Evolutionary conservation across 1,139 yeast genomes (phyloP).

Genomic region (Saccharomycopsis hybrid): DNA sequence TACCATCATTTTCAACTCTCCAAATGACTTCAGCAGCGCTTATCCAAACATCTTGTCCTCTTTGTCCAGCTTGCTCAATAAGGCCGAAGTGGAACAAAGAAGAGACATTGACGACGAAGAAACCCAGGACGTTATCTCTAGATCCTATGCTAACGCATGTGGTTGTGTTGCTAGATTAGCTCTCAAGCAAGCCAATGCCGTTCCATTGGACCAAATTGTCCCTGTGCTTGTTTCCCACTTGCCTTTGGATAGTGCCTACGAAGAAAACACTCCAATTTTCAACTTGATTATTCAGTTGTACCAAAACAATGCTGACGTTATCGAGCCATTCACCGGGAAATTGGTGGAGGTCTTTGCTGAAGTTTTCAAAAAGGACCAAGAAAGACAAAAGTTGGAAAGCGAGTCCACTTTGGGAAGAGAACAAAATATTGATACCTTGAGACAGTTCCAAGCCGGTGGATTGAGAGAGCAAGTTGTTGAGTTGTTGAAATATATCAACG

Average conservation of each 20-base stretch:
- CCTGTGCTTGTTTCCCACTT: slow-evolving; percentile 72
- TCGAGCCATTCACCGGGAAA: slow-evolving; percentile 53
- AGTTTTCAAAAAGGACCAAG: neutral
- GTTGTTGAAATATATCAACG: slow-evolving; percentile 68
- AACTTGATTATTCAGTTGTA: slow-evolving; percentile 68
- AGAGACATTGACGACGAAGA: slow-evolving; percentile 66
- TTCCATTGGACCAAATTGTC: slow-evolving; percentile 76
- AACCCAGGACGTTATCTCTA: slow-evolving; percentile 69
- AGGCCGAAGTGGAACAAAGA: slow-evolving; percentile 65
- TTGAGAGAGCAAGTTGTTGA: slow-evolving; percentile 58
- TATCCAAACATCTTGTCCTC: slow-evolving; percentile 69
- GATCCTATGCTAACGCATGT: slow-evolving; percentile 90
- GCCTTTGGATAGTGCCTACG: slow-evolving; percentile 84
- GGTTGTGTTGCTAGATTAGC: slow-evolving; percentile 97
- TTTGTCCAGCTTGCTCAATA: slow-evolving; percentile 70
- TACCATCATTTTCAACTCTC: slow-evolving; percentile 56
- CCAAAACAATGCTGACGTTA: slow-evolving; percentile 52
- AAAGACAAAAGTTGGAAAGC: slow-evolving; percentile 45
- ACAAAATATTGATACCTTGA: slow-evolving; percentile 67
- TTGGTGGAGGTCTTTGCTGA: slow-evolving; percentile 58
- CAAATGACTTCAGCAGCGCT: slow-evolving; percentile 50
- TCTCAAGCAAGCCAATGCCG: slow-evolving; percentile 59
- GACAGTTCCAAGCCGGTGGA: slow-evolving; percentile 70
- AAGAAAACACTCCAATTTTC: slow-evolving; percentile 89
- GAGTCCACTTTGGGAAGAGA: slow-evolving; percentile 81